Evolutionary conservation across 2,329 filamentous ascomycete genomes (phyloP).

Genomic region (Colletotrichum magnum): DNA sequence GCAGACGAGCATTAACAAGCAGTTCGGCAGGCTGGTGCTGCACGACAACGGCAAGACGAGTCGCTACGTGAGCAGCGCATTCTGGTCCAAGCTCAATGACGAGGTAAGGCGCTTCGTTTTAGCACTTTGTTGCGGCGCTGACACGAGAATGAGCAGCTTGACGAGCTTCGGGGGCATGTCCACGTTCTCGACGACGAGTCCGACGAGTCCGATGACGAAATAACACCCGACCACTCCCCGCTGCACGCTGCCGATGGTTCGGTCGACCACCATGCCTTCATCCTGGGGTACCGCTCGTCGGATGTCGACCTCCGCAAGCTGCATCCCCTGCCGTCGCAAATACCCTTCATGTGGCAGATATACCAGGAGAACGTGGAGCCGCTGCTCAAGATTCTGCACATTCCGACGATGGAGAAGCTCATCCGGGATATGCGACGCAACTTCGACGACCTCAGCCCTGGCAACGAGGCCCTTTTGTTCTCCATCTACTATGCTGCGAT

Average conservation of each 20-base stretch:
- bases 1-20: conserved; percentile 55
- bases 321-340: conserved; percentile 76
- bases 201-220: conserved; percentile 73
- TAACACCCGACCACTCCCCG: conserved; percentile 62
- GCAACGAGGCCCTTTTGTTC: conserved; percentile 75
- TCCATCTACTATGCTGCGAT: conserved; percentile 72
- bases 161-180: conserved; percentile 59
- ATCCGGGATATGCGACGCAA: conserved; percentile 74
- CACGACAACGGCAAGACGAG: conserved; percentile 78
- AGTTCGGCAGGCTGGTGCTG: conserved; percentile 78
- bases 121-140: conserved; percentile 26
- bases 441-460: conserved; percentile 68
- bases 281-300: conserved; percentile 81
- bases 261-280: conserved; percentile 77
- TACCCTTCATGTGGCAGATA: conserved; percentile 77
- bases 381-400: conserved; percentile 78
- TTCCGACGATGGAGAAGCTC: conserved; percentile 74
- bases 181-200: conserved; percentile 60
- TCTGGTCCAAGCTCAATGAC: conserved; percentile 83
- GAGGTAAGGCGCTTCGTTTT: conserved; percentile 65
- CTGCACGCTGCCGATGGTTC: conserved; percentile 49
- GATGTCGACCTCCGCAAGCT: conserved; percentile 75
- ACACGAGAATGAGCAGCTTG: conserved; percentile 49
- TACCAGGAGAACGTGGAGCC: conserved; percentile 83
- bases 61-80: conserved; percentile 82